A percentile compares a stretch with the other conserved stretches of the same genome.
Conservation (phyloP, 2,329 filamentous ascomycete species). For the Juglanconis oblonga region DNA sequence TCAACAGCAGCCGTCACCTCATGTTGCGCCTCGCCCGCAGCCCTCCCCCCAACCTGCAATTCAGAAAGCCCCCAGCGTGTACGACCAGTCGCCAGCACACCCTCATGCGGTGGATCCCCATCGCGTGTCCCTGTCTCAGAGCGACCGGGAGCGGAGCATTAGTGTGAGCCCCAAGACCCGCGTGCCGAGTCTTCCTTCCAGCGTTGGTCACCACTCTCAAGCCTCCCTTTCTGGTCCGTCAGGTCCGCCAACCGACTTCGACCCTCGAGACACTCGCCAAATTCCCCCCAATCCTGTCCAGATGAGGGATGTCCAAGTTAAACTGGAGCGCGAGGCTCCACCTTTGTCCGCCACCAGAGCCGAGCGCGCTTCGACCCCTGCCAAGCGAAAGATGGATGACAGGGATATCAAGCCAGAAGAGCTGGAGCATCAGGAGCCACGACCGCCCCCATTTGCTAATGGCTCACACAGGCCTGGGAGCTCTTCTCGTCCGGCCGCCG, state of each 20-base stretch:
- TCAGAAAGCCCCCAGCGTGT: constrained; percentile 40
- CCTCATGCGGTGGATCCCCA: constrained; percentile 34
- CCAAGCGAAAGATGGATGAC: constrained; percentile 49
- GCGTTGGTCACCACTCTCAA: constrained; percentile 30
- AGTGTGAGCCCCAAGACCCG: constrained; percentile 79
- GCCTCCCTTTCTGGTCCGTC: constrained; percentile 20
- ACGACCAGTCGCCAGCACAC: constrained; percentile 35
- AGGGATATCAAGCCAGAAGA: constrained; percentile 48
- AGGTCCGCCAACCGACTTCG: constrained; percentile 9
- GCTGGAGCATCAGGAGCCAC: constrained; percentile 45
- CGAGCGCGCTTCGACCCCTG: constrained; percentile 36
- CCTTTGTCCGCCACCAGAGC: constrained; percentile 13
- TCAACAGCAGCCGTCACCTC: constrained; percentile 27
- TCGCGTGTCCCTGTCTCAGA: constrained; percentile 50
- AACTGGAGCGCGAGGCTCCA: constrained; percentile 29
- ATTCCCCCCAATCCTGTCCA: constrained; percentile 16
- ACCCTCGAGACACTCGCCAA: constrained; percentile 23
- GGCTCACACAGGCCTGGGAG: constrained; percentile 27
- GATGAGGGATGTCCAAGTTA: constrained; percentile 17
- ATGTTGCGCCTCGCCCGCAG: constrained; percentile 4
- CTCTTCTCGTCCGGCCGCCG: constrained; percentile 20
- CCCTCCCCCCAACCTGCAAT: constrained; percentile 31
- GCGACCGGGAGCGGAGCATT: constrained; percentile 66
- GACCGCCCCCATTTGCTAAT: constrained; percentile 49
- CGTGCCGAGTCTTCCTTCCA: constrained; percentile 50